Evolutionary conservation across 2,329 filamentous ascomycete species (phyloP), one percentile per base, ranked within the genome.

Genomic region (Aspergillus quadricinctus): DNA sequence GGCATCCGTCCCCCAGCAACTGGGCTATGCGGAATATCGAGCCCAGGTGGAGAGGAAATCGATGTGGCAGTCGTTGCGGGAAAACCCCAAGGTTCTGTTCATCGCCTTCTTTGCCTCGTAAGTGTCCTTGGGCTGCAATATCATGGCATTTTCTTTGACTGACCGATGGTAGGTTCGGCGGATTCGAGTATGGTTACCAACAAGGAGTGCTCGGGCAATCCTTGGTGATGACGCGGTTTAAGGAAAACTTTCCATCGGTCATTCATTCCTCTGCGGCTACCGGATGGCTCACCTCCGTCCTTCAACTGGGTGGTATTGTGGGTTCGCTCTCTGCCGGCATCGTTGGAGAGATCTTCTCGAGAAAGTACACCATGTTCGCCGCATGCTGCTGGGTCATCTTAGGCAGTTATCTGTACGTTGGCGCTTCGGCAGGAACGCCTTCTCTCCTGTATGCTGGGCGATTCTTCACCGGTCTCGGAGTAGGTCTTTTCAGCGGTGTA

Each of bases 281-380:
- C 4, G 72, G 72, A 5, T 75, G 73, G 72, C 66, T 82, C 63
- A 82, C 80, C 17, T 80, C 80, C 3, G 78, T 81, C 71, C 75
- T 82, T 19, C 78, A 81, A 60, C 65, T 82, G 8, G 80, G 80
- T 37, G 80, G 79, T 31, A 68, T 80, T 14, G 57, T 74, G 4
- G 72, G 76, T 31, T 75, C 75, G 1, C 55, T 79, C 9, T 70
- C 73, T 35, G 72, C 75, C 29, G 76, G 76, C 49, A 79, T 76
- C 58, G 66, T 81, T 23, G 79, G 79, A 4, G 80, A 83, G 58
- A 77, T 76, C 56, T 74, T 80, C 46, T 81, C 78, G 0, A 69
- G 81, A 52, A 81, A 81, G 61, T 80, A 78, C 59, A 77, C 77
- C 29, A 80, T 83, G 57, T 69, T 80, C 23, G 71, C 80, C n/a